Percentiles rank a stretch among this genome's conserved stretches.
Evolutionary conservation across 129 eudicot genomes (phyloP).

Genomic region (Oenanthe sinensis): DNA sequence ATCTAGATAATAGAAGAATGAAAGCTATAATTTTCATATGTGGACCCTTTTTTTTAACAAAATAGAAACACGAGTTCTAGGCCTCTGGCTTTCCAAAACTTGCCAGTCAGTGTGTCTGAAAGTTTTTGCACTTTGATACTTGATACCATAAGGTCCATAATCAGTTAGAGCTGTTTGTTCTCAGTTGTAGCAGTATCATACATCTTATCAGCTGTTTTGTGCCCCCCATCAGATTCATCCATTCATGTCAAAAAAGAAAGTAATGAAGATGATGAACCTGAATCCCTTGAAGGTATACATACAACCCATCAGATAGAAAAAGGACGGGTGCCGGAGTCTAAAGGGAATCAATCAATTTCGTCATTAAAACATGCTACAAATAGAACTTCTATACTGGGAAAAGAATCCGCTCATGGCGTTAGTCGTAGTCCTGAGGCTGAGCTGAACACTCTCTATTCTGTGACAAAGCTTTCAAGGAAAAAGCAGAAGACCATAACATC

Average conservation of each 20-base stretch:
- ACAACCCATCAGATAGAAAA: conserved; percentile 33
- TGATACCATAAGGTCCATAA: too few species aligned
- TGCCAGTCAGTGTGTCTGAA: neutral
- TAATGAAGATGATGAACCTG: conserved; percentile 42
- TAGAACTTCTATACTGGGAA: conserved; percentile 38
- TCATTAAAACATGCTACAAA: conserved; percentile 31
- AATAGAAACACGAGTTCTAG: neutral
- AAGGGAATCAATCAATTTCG: conserved; percentile 32
- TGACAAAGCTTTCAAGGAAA: conserved; percentile 40
- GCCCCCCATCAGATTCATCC: conserved; percentile 26
- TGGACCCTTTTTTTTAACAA: too few species aligned
- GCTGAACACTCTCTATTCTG: conserved; percentile 37
- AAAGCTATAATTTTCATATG: neutral
- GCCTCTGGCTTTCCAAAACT: neutral
- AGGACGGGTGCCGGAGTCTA: conserved; percentile 34
- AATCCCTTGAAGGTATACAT: conserved; percentile 32
- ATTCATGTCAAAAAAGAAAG: conserved; percentile 33
- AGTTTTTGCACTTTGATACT: neutral
- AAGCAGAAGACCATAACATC: conserved; percentile 49
- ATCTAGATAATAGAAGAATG: too few species aligned
- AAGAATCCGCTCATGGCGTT: conserved; percentile 29
- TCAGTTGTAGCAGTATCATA: neutral
- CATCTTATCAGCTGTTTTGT: conserved; percentile 1
- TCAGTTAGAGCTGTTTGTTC: neutral
- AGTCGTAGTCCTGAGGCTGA: conserved; percentile 36